These are phyloP conservation scores for Shiraia sp. DNA, from an alignment of 2,329 filamentous ascomycete species.

Conservation along the genomic window DNA sequence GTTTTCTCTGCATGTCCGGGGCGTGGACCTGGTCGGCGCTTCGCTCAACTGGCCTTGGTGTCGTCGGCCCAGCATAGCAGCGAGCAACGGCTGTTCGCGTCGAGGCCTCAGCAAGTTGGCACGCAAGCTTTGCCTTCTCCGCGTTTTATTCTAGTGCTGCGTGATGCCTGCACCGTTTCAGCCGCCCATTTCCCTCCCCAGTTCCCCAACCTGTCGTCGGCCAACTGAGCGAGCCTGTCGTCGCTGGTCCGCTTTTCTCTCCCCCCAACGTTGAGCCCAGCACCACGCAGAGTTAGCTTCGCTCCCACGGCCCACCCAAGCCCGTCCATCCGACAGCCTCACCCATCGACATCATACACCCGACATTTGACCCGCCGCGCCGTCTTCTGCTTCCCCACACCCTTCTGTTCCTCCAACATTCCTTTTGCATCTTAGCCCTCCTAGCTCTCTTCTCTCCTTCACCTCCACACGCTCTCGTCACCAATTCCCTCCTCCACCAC, in stretches of 20 bases:
- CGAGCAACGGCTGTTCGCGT: conserved; percentile 11
- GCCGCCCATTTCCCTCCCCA: conserved; percentile 13
- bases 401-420: neutral
- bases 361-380: conserved; percentile 13
- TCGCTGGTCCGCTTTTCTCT: conserved; percentile 15
- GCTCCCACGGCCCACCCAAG: conserved; percentile 14
- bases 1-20: conserved; percentile 17
- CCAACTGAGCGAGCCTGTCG: conserved; percentile 7
- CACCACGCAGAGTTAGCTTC: conserved; percentile 3
- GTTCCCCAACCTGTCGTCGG: conserved; percentile 3
- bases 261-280: conserved; percentile 11
- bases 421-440: conserved; percentile 4
- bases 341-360: conserved; percentile 20
- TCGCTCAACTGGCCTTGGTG: conserved; percentile 15
- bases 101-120: conserved; percentile 8
- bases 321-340: conserved; percentile 25
- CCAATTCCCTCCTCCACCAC: neutral
- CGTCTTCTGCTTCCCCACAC: conserved; percentile 4
- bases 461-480: no score
- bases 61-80: conserved; percentile 5
- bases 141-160: conserved; percentile 31
- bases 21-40: conserved; percentile 8
- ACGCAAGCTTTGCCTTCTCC: conserved; percentile 23
- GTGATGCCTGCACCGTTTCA: conserved; percentile 17
- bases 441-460: conserved; percentile 1